Percentiles rank a stretch among this genome's conserved stretches.
phyloP scores from a whole-genome alignment of 2,329 filamentous ascomycete genomes.

The Fonsecaea erecta region DNA sequence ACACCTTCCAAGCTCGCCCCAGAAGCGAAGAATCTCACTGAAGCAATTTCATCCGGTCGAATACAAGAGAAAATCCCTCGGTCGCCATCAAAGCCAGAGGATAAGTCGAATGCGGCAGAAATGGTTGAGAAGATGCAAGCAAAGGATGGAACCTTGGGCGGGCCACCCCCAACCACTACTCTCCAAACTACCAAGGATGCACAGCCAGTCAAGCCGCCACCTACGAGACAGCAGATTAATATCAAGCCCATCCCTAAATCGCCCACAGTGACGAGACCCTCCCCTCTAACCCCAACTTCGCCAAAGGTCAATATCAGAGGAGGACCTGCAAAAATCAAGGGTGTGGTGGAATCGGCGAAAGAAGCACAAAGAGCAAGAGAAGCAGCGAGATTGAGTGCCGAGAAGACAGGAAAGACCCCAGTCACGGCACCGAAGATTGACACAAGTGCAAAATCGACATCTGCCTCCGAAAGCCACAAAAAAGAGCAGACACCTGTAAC shows the following conservation, averaged over 20 bases:
- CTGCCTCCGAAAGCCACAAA: conserved; percentile 17
- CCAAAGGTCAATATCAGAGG: conserved; percentile 31
- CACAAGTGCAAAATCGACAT: conserved; percentile 15
- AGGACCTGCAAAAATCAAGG: conserved; percentile 39
- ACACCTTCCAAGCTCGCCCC: conserved; percentile 21
- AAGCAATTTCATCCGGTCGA: conserved; percentile 23
- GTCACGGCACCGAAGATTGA: conserved; percentile 18
- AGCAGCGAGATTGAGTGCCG: conserved; percentile 21
- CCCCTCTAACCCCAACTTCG: conserved; percentile 30
- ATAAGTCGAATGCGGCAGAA: conserved; percentile 23
- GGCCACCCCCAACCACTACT: conserved; percentile 24
- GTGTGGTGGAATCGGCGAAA: conserved; percentile 40
- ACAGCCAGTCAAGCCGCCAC: conserved; percentile 29
- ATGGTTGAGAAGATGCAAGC: conserved; percentile 29
- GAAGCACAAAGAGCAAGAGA: conserved; percentile 38
- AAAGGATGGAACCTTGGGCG: conserved; percentile 17
- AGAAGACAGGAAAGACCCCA: conserved; percentile 36
- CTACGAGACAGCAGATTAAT: conserved; percentile 26
- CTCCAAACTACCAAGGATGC: conserved; percentile 31
- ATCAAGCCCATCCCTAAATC: conserved; percentile 27
- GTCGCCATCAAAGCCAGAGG: conserved; percentile 26
- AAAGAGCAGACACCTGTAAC: conserved; percentile 31
- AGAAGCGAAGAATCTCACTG: conserved; percentile 18
- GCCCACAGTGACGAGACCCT: conserved; percentile 25
- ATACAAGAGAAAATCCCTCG: conserved; percentile 18